These are phyloP conservation scores for Acarospora socialis DNA, from an alignment of 2,329 filamentous ascomycete genomes.

Conservation along the genomic window DNA sequence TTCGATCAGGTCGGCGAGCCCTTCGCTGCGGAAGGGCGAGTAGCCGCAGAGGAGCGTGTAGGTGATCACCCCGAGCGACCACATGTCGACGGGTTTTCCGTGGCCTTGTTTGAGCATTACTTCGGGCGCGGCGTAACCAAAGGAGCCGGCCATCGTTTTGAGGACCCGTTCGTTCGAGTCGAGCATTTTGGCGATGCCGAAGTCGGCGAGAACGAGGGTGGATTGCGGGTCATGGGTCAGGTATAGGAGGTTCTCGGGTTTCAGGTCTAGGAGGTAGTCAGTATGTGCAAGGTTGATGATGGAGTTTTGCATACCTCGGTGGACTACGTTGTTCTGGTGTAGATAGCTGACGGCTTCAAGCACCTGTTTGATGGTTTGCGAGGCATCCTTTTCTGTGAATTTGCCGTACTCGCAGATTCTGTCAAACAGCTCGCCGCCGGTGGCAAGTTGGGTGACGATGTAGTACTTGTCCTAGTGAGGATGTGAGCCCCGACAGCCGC, in stretches of 20 bases:
- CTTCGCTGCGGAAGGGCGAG: conserved; percentile 94
- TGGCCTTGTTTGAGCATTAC: conserved; percentile 97
- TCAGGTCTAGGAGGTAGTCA: conserved; percentile 54
- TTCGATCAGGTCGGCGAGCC: conserved; percentile 79
- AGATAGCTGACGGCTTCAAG: conserved; percentile 88
- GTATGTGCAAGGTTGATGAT: not conserved
- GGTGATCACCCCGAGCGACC: conserved; percentile 96
- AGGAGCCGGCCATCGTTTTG: conserved; percentile 96
- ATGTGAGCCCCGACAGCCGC: not conserved
- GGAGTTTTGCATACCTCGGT: conserved; percentile 52
- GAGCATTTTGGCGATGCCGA: conserved; percentile 96
- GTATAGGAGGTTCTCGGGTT: conserved; percentile 95
- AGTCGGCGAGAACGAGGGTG: conserved; percentile 84
- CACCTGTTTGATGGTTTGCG: conserved; percentile 88
- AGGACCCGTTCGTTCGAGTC: conserved; percentile 81
- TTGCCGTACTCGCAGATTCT: conserved; percentile 95
- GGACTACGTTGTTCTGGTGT: conserved; percentile 87
- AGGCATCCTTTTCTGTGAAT: conserved; percentile 96
- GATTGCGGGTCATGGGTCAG: conserved; percentile 64
- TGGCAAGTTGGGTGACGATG: conserved; percentile 92
- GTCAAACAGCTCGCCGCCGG: conserved; percentile 92
- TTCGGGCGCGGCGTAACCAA: conserved; percentile 93
- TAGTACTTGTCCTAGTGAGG: conserved; percentile 84
- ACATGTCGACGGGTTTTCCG: conserved; percentile 98
- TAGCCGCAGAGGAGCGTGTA: conserved; percentile 97